These are phyloP conservation scores for Diaporthe citrichinensis DNA, from an alignment of 2,329 filamentous ascomycete genomes.

Conservation along the genomic window DNA sequence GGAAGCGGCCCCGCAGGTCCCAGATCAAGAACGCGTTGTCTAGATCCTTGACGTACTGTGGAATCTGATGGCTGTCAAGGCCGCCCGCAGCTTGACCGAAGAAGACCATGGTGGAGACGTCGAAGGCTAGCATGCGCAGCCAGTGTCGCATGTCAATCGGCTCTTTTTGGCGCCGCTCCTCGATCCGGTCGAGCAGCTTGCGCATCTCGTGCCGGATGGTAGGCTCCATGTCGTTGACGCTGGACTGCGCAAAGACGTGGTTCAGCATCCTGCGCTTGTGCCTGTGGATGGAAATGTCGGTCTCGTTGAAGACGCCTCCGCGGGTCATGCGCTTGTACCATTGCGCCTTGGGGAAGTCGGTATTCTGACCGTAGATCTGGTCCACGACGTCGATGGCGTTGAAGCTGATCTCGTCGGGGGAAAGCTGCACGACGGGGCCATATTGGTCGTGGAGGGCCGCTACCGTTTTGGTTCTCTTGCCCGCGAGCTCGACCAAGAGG, in stretches of 20 bases:
- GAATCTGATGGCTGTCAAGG: slow-evolving; percentile 4
- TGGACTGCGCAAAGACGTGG: slow-evolving; percentile 13
- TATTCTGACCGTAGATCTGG: slow-evolving; percentile 10
- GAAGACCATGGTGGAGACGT: slow-evolving; percentile 19
- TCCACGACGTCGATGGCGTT: slow-evolving; percentile 17
- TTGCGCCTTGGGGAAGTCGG: slow-evolving; percentile 3
- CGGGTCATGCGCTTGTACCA: slow-evolving; percentile 9
- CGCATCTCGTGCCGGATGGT: slow-evolving; percentile 2
- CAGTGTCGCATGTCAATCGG: neutral
- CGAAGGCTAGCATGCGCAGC: slow-evolving; percentile 8
- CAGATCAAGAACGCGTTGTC: slow-evolving; percentile 15
- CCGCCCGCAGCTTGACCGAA: slow-evolving; percentile 6
- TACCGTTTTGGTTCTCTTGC: neutral
- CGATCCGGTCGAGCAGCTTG: slow-evolving; percentile 2
- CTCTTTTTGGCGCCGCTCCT: neutral
- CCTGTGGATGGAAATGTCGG: neutral
- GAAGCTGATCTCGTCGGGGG: slow-evolving; percentile 16
- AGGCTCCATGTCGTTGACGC: slow-evolving; percentile 19
- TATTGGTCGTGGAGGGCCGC: slow-evolving; percentile 3
- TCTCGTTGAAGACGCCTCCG: slow-evolving; percentile 10
- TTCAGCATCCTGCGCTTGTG: slow-evolving; percentile 18
- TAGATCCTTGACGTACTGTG: slow-evolving; percentile 9
- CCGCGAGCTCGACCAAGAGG: slow-evolving; percentile 1
- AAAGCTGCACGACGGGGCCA: slow-evolving; percentile 13
- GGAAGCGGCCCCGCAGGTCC: slow-evolving; percentile 16